These are phyloP conservation scores for Xylariomycetidae sp. DNA, from an alignment of 2,329 filamentous ascomycete genomes.

Conservation along the genomic window DNA sequence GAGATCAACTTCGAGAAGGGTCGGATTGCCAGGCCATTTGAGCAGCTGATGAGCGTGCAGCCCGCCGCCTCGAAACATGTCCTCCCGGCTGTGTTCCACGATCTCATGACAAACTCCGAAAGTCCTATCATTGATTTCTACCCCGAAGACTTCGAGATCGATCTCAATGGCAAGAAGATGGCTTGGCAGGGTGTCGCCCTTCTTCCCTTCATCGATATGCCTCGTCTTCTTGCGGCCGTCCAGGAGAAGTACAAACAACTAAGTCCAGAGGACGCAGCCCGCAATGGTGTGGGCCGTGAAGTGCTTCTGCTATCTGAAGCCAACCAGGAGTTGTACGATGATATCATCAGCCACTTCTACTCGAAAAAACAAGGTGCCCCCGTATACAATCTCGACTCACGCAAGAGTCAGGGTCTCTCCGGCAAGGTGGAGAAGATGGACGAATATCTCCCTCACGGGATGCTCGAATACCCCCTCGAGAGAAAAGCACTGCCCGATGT, in stretches of 20 bases:
- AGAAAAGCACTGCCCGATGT: conserved; percentile 66
- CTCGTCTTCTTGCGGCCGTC: conserved; percentile 75
- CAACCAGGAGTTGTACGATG: conserved; percentile 74
- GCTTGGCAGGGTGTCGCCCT: conserved; percentile 95
- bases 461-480: conserved; percentile 71
- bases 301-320: conserved; percentile 78
- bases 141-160: conserved; percentile 85
- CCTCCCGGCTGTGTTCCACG: conserved; percentile 80
- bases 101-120: conserved; percentile 80
- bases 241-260: conserved; percentile 74
- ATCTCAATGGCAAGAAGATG: conserved; percentile 97
- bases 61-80: conserved; percentile 90
- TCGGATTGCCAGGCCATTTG: conserved; percentile 81
- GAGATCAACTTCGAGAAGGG: conserved; percentile 79
- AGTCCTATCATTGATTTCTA: conserved; percentile 98
- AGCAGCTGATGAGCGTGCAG: conserved; percentile 96
- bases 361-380: conserved; percentile 72
- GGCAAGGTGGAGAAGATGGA: conserved; percentile 79
- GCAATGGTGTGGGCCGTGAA: conserved; percentile 77
- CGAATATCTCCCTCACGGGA: conserved; percentile 76
- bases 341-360: conserved; percentile 80
- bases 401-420: conserved; percentile 68
- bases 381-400: conserved; percentile 67
- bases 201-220: conserved; percentile 93
- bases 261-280: conserved; percentile 65